Conservation (phyloP, 2,329 filamentous ascomycete genomes). For the Fusarium albosuccineum region DNA sequence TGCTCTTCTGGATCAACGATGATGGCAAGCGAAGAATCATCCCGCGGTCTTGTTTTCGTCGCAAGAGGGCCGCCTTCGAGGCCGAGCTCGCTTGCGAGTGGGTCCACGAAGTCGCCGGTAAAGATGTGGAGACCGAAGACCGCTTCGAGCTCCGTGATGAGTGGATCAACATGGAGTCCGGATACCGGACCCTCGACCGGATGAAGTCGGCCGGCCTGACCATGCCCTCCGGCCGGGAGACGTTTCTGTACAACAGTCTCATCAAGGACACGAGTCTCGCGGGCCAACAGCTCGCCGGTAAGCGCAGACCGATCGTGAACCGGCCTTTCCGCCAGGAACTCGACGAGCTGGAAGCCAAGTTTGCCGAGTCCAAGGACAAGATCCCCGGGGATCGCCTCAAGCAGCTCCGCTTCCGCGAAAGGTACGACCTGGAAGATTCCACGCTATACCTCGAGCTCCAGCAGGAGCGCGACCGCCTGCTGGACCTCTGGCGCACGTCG, state of each 20-base stretch:
- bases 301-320: constrained; percentile 45
- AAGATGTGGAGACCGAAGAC: constrained; percentile 49
- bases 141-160: constrained; percentile 58
- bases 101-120: constrained; percentile 68
- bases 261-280: constrained; percentile 39
- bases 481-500: neutral
- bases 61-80: constrained; percentile 70
- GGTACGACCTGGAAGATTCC: constrained; percentile 36
- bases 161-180: constrained; percentile 62
- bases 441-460: constrained; percentile 50
- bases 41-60: constrained; percentile 68
- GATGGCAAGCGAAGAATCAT: constrained; percentile 71
- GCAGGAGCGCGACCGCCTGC: constrained; percentile 49
- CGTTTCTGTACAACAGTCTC: constrained; percentile 43
- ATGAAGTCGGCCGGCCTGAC: constrained; percentile 60
- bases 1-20: constrained; percentile 79
- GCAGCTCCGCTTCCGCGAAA: constrained; percentile 48
- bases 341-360: constrained; percentile 52
- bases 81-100: constrained; percentile 72
- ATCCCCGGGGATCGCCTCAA: constrained; percentile 40
- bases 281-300: constrained; percentile 49
- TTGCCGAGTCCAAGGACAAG: constrained; percentile 18
- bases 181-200: constrained; percentile 53
- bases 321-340: constrained; percentile 60
- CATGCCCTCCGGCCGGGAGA: constrained; percentile 62